Conservation (phyloP, 2,329 filamentous ascomycete genomes). For the Paradendryphiella salina region DNA sequence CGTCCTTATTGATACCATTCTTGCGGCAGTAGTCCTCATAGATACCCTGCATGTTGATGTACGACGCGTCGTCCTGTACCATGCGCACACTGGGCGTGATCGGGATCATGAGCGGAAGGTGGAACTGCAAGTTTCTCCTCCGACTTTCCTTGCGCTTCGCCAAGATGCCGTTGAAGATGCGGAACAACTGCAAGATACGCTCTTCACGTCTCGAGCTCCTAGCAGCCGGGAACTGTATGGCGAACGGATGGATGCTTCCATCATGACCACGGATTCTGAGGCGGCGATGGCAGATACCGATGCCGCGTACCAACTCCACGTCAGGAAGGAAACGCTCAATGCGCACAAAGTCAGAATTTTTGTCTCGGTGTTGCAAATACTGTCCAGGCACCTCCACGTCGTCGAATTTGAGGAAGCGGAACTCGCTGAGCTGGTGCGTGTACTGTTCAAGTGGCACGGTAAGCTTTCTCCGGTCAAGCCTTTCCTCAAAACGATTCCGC, state of each 20-base stretch:
- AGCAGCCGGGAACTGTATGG: conserved; percentile 92
- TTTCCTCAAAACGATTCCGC: conserved; percentile 98
- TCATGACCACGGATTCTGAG: conserved; percentile 97
- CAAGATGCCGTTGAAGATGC: conserved; percentile 92
- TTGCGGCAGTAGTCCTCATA: conserved; percentile 96
- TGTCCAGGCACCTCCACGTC: conserved; percentile 98
- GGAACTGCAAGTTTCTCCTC: conserved; percentile 92
- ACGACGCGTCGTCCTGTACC: conserved; percentile 92
- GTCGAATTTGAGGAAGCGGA: conserved; percentile 96
- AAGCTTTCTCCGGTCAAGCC: conserved; percentile 80
- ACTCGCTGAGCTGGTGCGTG: conserved; percentile 91
- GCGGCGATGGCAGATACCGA: conserved; percentile 87
- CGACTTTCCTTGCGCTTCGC: conserved; percentile 93
- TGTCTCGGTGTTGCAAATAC: conserved; percentile 95
- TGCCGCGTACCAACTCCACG: conserved; percentile 87
- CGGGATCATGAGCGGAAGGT: conserved; percentile 92
- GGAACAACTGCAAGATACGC: conserved; percentile 91
- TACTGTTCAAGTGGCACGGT: conserved; percentile 78
- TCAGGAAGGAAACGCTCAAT: conserved; percentile 96
- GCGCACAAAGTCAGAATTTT: conserved; percentile 97
- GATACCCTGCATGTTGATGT: conserved; percentile 89
- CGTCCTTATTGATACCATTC: conserved; percentile 87
- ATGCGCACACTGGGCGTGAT: conserved; percentile 92
- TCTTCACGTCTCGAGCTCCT: conserved; percentile 92
- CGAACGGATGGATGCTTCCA: conserved; percentile 94